Evolutionary conservation across 2,329 filamentous ascomycete species (phyloP).

Genomic region (Epichloe typhina): DNA sequence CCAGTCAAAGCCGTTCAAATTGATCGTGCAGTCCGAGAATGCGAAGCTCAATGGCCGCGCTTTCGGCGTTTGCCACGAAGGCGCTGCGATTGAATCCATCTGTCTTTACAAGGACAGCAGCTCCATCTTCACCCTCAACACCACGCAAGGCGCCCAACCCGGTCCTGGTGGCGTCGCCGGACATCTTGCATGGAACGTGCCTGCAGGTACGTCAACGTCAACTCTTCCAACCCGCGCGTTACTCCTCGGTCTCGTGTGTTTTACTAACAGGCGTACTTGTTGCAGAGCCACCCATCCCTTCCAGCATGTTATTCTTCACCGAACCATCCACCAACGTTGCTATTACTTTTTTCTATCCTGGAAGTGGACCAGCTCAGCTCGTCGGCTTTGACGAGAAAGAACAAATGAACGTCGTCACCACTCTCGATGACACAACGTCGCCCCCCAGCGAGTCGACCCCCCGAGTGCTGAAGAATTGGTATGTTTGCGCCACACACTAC

Average conservation of each 20-base stretch:
- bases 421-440: slow-evolving; percentile 9
- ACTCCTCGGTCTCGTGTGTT: too few relatives aligned
- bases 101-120: not conserved
- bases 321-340: slow-evolving; percentile 11
- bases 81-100: too few relatives aligned
- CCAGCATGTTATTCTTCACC: slow-evolving; percentile 7
- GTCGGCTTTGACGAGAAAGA: slow-evolving; percentile 11
- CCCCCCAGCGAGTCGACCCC: slow-evolving; percentile 1
- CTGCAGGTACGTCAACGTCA: not conserved
- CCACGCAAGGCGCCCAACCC: slow-evolving; percentile 5
- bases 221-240: too few relatives aligned
- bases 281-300: not conserved
- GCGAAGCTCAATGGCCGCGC: slow-evolving; percentile 7
- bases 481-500: slow-evolving; percentile 9
- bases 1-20: slow-evolving; percentile 12
- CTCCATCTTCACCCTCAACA: slow-evolving; percentile 8
- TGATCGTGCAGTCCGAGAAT: slow-evolving; percentile 8
- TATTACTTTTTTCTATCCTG: slow-evolving; percentile 7
- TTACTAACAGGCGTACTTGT: too few relatives aligned
- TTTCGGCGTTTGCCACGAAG: not conserved
- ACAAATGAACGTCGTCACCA: slow-evolving; percentile 7
- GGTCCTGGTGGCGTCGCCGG: slow-evolving; percentile 6
- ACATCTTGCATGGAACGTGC: slow-evolving; percentile 6
- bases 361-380: slow-evolving; percentile 10
- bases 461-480: slow-evolving; percentile 9